Evolutionary conservation across 371 early-diverging fungal species (phyloP).

Genomic region (Actinomucor elegans): DNA sequence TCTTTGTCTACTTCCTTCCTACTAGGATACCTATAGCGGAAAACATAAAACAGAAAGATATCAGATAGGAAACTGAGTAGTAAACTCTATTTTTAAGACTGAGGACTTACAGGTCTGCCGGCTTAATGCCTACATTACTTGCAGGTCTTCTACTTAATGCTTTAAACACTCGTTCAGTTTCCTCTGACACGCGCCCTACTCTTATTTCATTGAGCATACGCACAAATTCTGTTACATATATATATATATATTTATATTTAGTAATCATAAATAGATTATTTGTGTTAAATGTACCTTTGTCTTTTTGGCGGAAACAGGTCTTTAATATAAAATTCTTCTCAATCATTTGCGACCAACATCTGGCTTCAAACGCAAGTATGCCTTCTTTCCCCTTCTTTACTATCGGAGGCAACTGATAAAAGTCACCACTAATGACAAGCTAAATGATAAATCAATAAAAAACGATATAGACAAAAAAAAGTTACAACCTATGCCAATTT

Average conservation of each 20-base stretch:
- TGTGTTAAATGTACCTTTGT: conserved; percentile 36
- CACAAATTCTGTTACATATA: conserved; percentile 50
- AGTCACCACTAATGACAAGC: conserved; percentile 86
- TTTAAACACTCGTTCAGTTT: conserved; percentile 47
- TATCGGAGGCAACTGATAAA: conserved; percentile 92
- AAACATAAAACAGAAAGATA: too few species aligned
- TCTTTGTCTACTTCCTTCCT: conserved; percentile 72
- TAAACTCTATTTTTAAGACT: too few species aligned
- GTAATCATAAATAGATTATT: too few species aligned
- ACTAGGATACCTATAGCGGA: conserved; percentile 47
- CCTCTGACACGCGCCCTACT: conserved; percentile 54
- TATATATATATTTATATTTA: too few species aligned
- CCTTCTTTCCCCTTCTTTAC: conserved; percentile 8
- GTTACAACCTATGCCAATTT: too few species aligned
- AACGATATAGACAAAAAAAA: background rate
- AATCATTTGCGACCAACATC: conserved; percentile 64
- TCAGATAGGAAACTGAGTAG: too few species aligned
- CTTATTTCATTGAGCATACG: conserved; percentile 69
- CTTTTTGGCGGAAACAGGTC: conserved; percentile 58
- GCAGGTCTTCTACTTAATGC: conserved; percentile 52
- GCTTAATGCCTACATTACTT: conserved; percentile 59
- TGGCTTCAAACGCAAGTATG: conserved; percentile 75
- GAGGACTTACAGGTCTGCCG: conserved; percentile 75
- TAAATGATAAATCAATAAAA: conserved; percentile 10
- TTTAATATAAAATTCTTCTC: conserved; percentile 48